Conservation (phyloP, 2,329 filamentous ascomycete genomes). For the Alternaria novae-zelandiae region DNA sequence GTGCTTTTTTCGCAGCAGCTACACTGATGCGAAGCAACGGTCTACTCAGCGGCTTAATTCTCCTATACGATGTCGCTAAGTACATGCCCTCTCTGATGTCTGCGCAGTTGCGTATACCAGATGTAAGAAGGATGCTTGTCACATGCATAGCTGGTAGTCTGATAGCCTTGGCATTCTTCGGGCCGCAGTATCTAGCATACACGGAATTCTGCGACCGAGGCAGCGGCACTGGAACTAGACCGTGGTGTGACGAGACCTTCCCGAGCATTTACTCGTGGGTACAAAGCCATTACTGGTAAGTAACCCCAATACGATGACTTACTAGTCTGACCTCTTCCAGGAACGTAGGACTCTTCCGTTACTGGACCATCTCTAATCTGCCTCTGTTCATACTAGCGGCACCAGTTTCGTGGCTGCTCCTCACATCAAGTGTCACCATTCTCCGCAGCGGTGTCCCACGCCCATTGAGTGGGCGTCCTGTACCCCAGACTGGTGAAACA, state of each 20-base stretch:
- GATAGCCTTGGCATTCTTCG: conserved; percentile 69
- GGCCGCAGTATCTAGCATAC: conserved; percentile 81
- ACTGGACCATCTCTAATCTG: conserved; percentile 87
- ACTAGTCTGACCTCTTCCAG: conserved; percentile 55
- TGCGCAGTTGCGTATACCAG: conserved; percentile 43
- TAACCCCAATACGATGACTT: conserved; percentile 5
- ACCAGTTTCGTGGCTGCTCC: conserved; percentile 75
- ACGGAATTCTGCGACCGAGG: conserved; percentile 60
- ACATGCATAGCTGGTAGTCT: conserved; percentile 71
- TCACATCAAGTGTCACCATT: conserved; percentile 58
- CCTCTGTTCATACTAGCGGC: conserved; percentile 85
- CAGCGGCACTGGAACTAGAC: conserved; percentile 46
- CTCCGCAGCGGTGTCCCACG: conserved; percentile 54
- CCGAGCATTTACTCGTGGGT: conserved; percentile 94
- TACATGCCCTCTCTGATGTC: conserved; percentile 50
- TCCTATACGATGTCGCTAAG: conserved; percentile 59
- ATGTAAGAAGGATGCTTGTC: conserved; percentile 61
- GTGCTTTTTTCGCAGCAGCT: conserved; percentile 73
- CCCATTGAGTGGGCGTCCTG: conserved; percentile 29
- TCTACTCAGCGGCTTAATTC: conserved; percentile 78
- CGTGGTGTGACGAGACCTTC: conserved; percentile 76
- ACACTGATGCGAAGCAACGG: conserved; percentile 84
- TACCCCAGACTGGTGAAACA: conserved; percentile 19
- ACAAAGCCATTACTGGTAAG: conserved; percentile 87
- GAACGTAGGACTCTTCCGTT: conserved; percentile 85